Evolutionary conservation across 2,329 filamentous ascomycete species (phyloP), one percentile per base, ranked within the genome.

Genomic region (Fusarium tanahbumbuense): DNA sequence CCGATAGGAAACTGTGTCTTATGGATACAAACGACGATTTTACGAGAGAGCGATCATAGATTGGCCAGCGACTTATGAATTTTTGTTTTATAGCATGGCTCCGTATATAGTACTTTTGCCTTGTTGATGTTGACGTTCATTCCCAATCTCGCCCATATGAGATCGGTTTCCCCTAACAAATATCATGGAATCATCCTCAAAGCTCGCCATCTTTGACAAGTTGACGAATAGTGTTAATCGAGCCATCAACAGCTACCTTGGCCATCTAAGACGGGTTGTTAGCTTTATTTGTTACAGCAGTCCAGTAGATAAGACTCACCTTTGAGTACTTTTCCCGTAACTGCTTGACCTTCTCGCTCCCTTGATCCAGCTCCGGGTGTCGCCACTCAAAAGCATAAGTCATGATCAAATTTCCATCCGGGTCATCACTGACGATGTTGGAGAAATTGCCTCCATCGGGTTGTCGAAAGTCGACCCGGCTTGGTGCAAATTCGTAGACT

Each of bases 341-440:
- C 62, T 68, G 58, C 23, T 60, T 67, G 5, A 70, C 75, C 60
- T 74, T 70, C 8, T 72, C 71, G 56, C 75, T 77, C 8, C 75
- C 77, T 34, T 70, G 73, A 15, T 60, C 41, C 2, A 80, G 67
- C 4, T 72, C 73, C 2, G 77, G 71, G 32, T 80, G 76, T 28
- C 73, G 67, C 79, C 78, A 81, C 68, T 77, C 78, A 55, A 81
- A 81, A 6, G 73, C 70, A 46, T 78, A 81, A 20, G 77, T 81
- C 74, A 82, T 70, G 6, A 78, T 28, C 45, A 81, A 48, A 15
- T 76, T 75, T 0, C 74, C 78, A 8, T 73, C 74, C 3, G 68
- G 57, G 0, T 76, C 76, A 8, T 48, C 60, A 63, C 78, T 78
- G 7, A 81, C 71, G 15, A 81, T 64, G 37, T 81, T 81, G 50